Evolutionary conservation across 2,329 filamentous ascomycete species (phyloP).

Genomic region (Pseudogymnoascus sp.): DNA sequence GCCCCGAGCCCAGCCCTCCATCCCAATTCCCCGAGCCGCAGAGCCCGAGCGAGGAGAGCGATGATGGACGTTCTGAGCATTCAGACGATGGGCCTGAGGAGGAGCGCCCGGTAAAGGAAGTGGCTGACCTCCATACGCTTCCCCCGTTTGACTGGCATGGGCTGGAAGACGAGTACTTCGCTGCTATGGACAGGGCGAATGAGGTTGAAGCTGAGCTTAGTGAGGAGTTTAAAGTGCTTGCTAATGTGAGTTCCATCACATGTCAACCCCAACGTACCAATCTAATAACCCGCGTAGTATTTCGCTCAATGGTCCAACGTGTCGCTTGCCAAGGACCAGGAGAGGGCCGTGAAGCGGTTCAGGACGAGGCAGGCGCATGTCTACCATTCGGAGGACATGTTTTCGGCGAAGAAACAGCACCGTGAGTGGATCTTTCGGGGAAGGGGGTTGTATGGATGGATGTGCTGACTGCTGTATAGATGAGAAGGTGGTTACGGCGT

Average conservation of each 20-base stretch:
- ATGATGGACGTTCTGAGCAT: not conserved
- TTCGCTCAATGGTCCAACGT: constrained; percentile 73
- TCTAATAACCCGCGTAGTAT: constrained; percentile 43
- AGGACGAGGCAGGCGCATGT: constrained; percentile 73
- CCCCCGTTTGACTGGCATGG: constrained; percentile 64
- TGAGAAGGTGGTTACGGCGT: constrained; percentile 51
- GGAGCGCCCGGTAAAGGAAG: not conserved
- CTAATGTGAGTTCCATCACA: constrained; percentile 42
- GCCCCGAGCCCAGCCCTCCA: not conserved
- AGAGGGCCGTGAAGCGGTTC: constrained; percentile 73
- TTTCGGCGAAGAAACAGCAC: constrained; percentile 69
- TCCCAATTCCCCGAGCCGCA: not conserved
- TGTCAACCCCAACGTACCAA: constrained; percentile 1
- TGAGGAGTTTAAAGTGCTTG: constrained; percentile 58
- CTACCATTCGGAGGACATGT: constrained; percentile 59
- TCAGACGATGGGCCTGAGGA: not conserved
- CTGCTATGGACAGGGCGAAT: constrained; percentile 54
- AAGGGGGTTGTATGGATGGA: not conserved
- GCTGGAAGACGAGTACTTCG: constrained; percentile 62
- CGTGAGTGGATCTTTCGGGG: constrained; percentile 46
- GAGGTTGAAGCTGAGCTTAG: constrained; percentile 56
- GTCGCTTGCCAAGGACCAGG: constrained; percentile 63
- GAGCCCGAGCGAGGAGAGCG: not conserved
- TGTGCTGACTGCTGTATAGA: constrained; percentile 30
- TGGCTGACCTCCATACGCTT: constrained; percentile 10